Base-by-base conservation (phyloP, 345 rosid species). In the Ceriops zippeliana region DNA sequence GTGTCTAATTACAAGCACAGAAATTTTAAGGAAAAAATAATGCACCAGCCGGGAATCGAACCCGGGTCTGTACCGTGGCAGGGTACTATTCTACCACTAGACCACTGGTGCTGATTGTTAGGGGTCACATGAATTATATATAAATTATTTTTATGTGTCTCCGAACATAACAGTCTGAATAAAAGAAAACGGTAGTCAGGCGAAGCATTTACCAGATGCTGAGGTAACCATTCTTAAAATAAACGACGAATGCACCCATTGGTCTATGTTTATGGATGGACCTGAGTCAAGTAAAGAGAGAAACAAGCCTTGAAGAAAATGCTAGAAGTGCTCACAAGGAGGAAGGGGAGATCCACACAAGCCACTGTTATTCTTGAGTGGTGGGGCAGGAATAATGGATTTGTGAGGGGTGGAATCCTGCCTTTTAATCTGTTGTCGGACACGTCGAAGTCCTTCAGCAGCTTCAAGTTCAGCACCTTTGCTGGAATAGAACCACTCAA, bases 1-100 rank as follows among this genome's bases (percentile, higher is more conserved):
- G 9, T 34, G 5, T 28, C 0, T 28, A 32, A 32, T 32, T 32
- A 32, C 35, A 6, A 32, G 35, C 3, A 1, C 3, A 28, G 2
- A 28, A 28, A 28, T 28, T 5, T 17, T 4, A 51, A 17, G 5
- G 4, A 0, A 10, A 5, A 53, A n/a, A 2, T 1, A 2, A 0
- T 56, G 59, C 59, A 56, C 59, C 86, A 84, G 87, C 80, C 81
- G 83, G 82, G 79, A 71, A 77, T 85, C 85, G 89, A 89, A 86
- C 90, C 87, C 85, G 85, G 90, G 90, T 82, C 87, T 80, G 84
- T 82, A 89, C 89, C 82, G 84, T 86, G 86, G 87, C 84, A 87
- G 82, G 85, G 83, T 89, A 83, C 87, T 89, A 87, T 89, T 87
- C 89, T 89, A 89, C 87, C 89, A 56, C 59, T 56, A 85, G 90